A percentile compares a stretch with the other conserved stretches of the same genome.
phyloP scores from a whole-genome alignment of 179 eudicot genomes.

The Heliamphora ciliata region DNA sequence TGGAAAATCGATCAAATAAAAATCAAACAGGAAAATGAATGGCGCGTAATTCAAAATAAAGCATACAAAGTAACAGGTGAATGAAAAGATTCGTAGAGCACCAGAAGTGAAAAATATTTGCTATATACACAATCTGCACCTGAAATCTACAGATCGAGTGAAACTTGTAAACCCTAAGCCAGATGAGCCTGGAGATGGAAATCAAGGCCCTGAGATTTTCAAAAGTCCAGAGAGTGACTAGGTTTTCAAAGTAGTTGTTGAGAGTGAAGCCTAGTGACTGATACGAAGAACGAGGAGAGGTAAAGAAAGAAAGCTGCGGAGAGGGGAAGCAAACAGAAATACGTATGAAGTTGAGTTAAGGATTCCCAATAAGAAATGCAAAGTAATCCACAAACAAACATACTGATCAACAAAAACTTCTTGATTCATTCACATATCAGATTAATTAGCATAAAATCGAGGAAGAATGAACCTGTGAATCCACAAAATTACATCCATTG shows the following conservation, averaged over 20 bases:
- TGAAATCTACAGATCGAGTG: neutral
- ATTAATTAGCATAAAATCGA: neutral
- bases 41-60: neutral
- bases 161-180: conserved; percentile 8
- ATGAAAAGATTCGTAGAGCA: neutral
- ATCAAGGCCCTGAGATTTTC: neutral
- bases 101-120: too few relatives aligned
- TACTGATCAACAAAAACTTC: neutral
- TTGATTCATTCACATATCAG: neutral
- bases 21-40: neutral
- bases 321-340: neutral
- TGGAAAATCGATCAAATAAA: neutral
- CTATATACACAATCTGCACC: neutral
- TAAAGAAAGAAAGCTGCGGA: neutral
- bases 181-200: neutral
- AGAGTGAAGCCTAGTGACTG: neutral
- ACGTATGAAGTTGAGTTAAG: neutral
- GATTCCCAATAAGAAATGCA: neutral
- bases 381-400: neutral
- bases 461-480: neutral
- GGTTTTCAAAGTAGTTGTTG: neutral
- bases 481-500: too few relatives aligned
- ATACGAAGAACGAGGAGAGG: neutral
- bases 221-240: neutral
- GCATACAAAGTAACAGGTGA: neutral